Percentiles rank a stretch among this genome's conserved stretches.
Conservation (phyloP, 306 rosid species). For the Cucumis cinereus region DNA sequence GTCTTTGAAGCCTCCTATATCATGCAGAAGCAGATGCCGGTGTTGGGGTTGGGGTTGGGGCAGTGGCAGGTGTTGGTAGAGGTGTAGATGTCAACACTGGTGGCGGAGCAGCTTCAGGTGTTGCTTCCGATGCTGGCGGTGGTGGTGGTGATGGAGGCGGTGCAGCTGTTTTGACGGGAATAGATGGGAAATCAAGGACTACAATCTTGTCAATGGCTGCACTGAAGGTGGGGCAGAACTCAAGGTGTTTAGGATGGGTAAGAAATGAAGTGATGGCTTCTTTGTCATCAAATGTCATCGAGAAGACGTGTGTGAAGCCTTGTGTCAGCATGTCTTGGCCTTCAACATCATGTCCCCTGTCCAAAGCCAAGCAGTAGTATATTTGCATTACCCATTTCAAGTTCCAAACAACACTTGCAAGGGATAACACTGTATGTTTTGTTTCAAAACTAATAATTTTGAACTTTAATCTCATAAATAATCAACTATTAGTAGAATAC, state of each 20-base stretch:
- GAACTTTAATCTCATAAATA: background rate
- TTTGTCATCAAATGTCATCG: conserved; percentile 70
- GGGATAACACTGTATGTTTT: background rate
- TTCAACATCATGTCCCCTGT: conserved; percentile 76
- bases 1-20: background rate
- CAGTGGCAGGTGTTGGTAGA: background rate
- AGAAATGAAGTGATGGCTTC: conserved; percentile 57
- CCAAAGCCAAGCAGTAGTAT: background rate
- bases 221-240: conserved; percentile 64
- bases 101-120: background rate
- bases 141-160: background rate
- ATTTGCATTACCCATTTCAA: background rate
- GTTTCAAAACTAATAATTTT: background rate
- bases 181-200: conserved; percentile 70
- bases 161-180: conserved; percentile 38
- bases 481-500: background rate
- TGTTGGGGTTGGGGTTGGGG: background rate
- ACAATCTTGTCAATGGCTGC: conserved; percentile 74
- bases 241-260: conserved; percentile 63
- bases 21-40: background rate
- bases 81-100: background rate
- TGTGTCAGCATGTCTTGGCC: conserved; percentile 65
- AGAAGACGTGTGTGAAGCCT: conserved; percentile 81
- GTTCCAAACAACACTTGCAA: background rate
- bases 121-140: conserved; percentile 1